A percentile compares a stretch with the other conserved stretches of the same genome.
Conservation (phyloP, 2,329 filamentous ascomycete genomes). For the Fusarium coffeatum region DNA sequence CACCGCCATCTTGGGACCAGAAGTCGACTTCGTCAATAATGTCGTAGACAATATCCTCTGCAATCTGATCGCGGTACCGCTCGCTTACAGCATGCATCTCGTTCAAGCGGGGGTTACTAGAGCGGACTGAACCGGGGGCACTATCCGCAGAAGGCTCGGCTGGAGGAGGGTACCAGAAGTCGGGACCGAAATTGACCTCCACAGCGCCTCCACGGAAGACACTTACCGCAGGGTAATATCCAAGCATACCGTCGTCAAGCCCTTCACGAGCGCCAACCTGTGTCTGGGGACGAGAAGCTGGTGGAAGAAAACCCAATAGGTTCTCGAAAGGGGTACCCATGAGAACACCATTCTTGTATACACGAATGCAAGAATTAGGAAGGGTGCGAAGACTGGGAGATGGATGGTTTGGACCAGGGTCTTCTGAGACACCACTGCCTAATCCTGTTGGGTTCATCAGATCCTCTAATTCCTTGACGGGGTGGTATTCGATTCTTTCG, state of each 20-base stretch:
- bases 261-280: conserved; percentile 84
- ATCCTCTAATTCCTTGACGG: conserved; percentile 89
- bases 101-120: conserved; percentile 40
- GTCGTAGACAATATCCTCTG: conserved; percentile 93
- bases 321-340: conserved; percentile 91
- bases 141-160: conserved; percentile 60
- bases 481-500: conserved; percentile 89
- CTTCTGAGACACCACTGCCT: conserved; percentile 61
- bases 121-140: conserved; percentile 61
- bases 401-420: conserved; percentile 78
- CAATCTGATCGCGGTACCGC: conserved; percentile 91
- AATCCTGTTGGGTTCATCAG: conserved; percentile 72
- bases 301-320: conserved; percentile 89
- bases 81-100: conserved; percentile 74
- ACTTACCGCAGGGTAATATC: conserved; percentile 94
- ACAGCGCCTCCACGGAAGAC: conserved; percentile 92
- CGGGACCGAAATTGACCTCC: conserved; percentile 92
- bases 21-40: conserved; percentile 95
- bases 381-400: conserved; percentile 83
- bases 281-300: conserved; percentile 79
- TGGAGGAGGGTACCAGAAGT: conserved; percentile 89
- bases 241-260: conserved; percentile 92
- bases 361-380: conserved; percentile 84
- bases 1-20: conserved; percentile 76
- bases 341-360: conserved; percentile 91